Conservation (phyloP, 2,329 filamentous ascomycete species). For the Amauroascus verrucosus region DNA sequence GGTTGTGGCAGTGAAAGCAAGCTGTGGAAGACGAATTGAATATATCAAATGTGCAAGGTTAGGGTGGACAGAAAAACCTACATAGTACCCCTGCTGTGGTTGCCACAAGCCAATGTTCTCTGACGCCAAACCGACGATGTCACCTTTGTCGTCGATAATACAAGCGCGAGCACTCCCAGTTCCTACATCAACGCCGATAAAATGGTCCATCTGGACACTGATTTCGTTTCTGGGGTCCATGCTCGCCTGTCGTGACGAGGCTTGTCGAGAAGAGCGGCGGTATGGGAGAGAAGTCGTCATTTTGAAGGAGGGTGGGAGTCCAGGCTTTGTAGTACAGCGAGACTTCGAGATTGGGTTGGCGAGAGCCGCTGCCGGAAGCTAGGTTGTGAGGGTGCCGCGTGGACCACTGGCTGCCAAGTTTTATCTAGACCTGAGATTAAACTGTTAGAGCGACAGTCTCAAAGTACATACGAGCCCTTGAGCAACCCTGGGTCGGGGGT, state of each 20-base stretch:
- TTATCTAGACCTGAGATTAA: slow-evolving; percentile 1
- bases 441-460: slow-evolving; percentile 1
- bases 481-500: not conserved
- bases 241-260: slow-evolving; percentile 31
- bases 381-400: slow-evolving; percentile 1
- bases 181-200: slow-evolving; percentile 87
- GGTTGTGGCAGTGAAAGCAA: not conserved
- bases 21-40: too few relatives aligned
- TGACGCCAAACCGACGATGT: slow-evolving; percentile 65
- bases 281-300: slow-evolving; percentile 28
- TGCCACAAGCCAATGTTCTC: slow-evolving; percentile 74
- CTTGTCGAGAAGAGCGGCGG: slow-evolving; percentile 19
- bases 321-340: not conserved
- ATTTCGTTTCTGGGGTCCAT: slow-evolving; percentile 47
- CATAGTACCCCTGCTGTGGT: slow-evolving; percentile 64
- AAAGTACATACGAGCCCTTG: slow-evolving; percentile 4
- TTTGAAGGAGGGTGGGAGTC: slow-evolving; percentile 6
- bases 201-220: slow-evolving; percentile 48
- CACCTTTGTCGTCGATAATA: slow-evolving; percentile 82
- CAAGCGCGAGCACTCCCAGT: slow-evolving; percentile 92
- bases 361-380: not conserved
- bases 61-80: slow-evolving; percentile 34
- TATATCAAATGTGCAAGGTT: too few relatives aligned
- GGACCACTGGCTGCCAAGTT: slow-evolving; percentile 4
- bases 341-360: slow-evolving; percentile 4